Evolutionary conservation across 176 grass and related monocot genomes (phyloP), one percentile per base, ranked within the genome.

Genomic region (Avena atlantica): DNA sequence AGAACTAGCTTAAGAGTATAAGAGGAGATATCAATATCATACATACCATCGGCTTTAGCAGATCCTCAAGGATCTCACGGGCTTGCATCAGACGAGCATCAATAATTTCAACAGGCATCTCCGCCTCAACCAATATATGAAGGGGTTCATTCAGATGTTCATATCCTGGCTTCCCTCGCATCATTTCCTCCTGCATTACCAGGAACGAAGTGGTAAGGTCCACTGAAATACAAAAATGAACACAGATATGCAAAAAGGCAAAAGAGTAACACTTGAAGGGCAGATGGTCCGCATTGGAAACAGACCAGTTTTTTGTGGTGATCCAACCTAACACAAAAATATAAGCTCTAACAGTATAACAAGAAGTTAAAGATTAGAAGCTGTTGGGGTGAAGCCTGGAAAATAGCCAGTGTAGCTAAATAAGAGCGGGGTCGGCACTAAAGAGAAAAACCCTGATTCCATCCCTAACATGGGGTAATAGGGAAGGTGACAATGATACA

Each of bases 111-210:
- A 89, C 86, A 37, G 96, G 93, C 42, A 98, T 88, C 70, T 98
- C 90, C 9, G 96, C 96, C 78, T 98, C 96, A 53, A 98, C 91
- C 91, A 95, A 81, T 87, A 98, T 92, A 80, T 98, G 96, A 37
- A 98, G 91, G 81, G 93, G 96, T 86, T 98, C 93, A 62, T 98
- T 98, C 68, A 95, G 79, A 85, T 98, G 96, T 86, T 98, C 96
- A 82, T 98, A 98, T 20, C 96, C 96, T 60, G 88, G 91, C 86
- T 98, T 98, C 11, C 93, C 91, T 88, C 90, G 84, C 96, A 98
- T 95, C 91, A 98, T 94, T 7, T 98, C 93, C 81, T 95, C 96
- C 96, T 98, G 51, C 25, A 72, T 82, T 49, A 82, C 44, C 13
- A 86, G 2, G 27, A 78, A 58, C 71, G 17, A 25, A 5, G 8